Percentiles rank a stretch among this genome's conserved stretches.
Conservation (phyloP, 768 basidiomycete genomes). For the Termitomyces sp. region DNA sequence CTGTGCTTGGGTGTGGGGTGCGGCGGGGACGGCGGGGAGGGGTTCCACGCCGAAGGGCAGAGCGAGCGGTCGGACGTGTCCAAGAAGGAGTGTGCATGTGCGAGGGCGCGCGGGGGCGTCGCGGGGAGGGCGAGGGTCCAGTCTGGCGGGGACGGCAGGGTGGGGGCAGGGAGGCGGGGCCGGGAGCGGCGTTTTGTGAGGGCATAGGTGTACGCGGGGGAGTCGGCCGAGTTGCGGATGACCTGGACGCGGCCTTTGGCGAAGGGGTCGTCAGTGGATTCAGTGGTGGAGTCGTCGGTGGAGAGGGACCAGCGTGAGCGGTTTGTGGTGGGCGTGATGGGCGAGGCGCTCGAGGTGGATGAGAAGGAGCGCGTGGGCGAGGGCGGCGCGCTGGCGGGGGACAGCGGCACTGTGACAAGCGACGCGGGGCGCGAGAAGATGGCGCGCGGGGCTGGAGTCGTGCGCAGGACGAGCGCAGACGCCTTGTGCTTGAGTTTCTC, state of each 20-base stretch:
- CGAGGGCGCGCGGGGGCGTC: not conserved
- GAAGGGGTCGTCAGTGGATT: constrained; percentile 18
- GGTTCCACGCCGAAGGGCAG: constrained; percentile 8
- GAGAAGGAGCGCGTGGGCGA: constrained; percentile 6
- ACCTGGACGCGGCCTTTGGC: constrained; percentile 19
- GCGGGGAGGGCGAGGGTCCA: constrained; percentile 11
- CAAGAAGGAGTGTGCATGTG: not conserved
- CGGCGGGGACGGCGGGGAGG: not conserved
- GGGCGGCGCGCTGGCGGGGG: too few relatives aligned
- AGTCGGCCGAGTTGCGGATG: constrained; percentile 13
- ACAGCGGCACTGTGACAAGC: too few relatives aligned
- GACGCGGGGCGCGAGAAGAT: constrained; percentile 14
- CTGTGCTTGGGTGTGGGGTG: not conserved
- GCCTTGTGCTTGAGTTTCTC: constrained; percentile 16
- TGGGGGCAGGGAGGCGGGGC: not conserved
- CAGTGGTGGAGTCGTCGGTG: constrained; percentile 11
- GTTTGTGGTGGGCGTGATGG: constrained; percentile 2
- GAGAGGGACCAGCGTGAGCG: constrained; percentile 13
- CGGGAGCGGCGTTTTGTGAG: not conserved
- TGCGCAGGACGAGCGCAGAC: constrained; percentile 11
- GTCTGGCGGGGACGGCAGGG: not conserved
- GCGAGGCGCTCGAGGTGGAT: constrained; percentile 3
- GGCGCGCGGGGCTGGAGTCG: not conserved
- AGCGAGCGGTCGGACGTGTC: not conserved
- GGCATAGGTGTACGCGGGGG: not conserved